These are phyloP conservation scores for Xanthoconium stramineum DNA, from an alignment of 768 basidiomycete genomes.

Conservation along the genomic window DNA sequence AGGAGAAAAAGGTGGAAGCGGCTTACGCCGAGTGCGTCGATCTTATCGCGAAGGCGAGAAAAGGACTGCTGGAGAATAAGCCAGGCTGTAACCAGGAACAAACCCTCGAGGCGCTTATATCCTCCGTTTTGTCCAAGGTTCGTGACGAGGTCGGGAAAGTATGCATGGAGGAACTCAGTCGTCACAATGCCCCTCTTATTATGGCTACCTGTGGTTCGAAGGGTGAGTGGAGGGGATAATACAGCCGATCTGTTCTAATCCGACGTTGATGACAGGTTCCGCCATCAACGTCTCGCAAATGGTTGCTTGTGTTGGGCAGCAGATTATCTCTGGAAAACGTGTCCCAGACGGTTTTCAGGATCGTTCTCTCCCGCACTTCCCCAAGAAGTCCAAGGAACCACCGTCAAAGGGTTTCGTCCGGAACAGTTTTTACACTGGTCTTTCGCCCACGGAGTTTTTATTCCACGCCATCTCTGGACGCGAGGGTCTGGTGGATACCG, in stretches of 20 bases:
- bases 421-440: slow-evolving; percentile 93
- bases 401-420: slow-evolving; percentile 98
- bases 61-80: slow-evolving; percentile 90
- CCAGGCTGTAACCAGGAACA: slow-evolving; percentile 98
- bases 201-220: slow-evolving; percentile 99
- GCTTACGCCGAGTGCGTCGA: slow-evolving; percentile 87
- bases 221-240: slow-evolving; percentile 46
- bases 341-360: slow-evolving; percentile 99
- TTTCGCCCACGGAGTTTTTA: slow-evolving; percentile 91
- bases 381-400: slow-evolving; percentile 93
- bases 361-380: slow-evolving; percentile 97
- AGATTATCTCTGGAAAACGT: slow-evolving; percentile 97
- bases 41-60: slow-evolving; percentile 85
- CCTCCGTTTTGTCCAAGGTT: slow-evolving; percentile 89
- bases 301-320: slow-evolving; percentile 99
- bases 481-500: slow-evolving; percentile 98
- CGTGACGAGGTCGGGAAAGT: slow-evolving; percentile 95
- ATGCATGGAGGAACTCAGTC: slow-evolving; percentile 97
- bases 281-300: slow-evolving; percentile 99
- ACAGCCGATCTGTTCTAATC: neutral
- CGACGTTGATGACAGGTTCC: slow-evolving; percentile 61
- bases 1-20: slow-evolving; percentile 80
- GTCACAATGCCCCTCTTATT: slow-evolving; percentile 94
- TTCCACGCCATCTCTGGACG: slow-evolving; percentile 99
- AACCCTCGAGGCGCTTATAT: slow-evolving; percentile 95